These are phyloP conservation scores for Aspergillus sp. DNA, from an alignment of 2,329 filamentous ascomycete species.

Conservation along the genomic window DNA sequence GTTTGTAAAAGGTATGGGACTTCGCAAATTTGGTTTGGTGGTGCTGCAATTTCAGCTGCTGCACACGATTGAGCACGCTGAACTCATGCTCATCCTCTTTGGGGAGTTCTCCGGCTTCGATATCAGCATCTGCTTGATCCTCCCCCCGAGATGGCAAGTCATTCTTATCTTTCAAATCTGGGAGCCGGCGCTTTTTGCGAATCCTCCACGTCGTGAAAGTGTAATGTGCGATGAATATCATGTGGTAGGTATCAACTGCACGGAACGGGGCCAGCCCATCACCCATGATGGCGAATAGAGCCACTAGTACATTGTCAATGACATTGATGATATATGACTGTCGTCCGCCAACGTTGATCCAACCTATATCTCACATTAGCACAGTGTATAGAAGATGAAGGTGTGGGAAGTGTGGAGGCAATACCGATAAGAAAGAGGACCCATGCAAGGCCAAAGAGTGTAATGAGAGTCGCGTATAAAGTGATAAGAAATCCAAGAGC, in stretches of 20 bases:
- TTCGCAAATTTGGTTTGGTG: slow-evolving; percentile 79
- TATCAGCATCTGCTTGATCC: slow-evolving; percentile 47
- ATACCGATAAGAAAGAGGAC: slow-evolving; percentile 82
- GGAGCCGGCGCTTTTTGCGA: slow-evolving; percentile 62
- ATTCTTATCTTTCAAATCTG: slow-evolving; percentile 66
- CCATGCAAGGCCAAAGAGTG: slow-evolving; percentile 82
- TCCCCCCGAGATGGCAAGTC: slow-evolving; percentile 58
- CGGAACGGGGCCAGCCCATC: slow-evolving; percentile 74
- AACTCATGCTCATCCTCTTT: slow-evolving; percentile 54
- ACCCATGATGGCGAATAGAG: slow-evolving; percentile 69
- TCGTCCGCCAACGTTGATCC: slow-evolving; percentile 76
- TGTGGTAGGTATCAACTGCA: slow-evolving; percentile 80
- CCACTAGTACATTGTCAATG: slow-evolving; percentile 70
- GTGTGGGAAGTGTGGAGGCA: slow-evolving; percentile 4
- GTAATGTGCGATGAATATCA: slow-evolving; percentile 78
- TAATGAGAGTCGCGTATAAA: slow-evolving; percentile 78
- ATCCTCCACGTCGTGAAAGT: slow-evolving; percentile 65
- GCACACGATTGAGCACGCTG: slow-evolving; percentile 63
- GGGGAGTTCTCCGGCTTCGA: slow-evolving; percentile 44
- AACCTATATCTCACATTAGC: slow-evolving; percentile 46
- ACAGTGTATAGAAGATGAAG: neutral
- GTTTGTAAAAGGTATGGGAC: slow-evolving; percentile 86
- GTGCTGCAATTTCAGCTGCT: slow-evolving; percentile 70
- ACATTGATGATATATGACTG: slow-evolving; percentile 70
- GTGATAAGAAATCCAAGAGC: slow-evolving; percentile 81